Percentiles rank a stretch among this genome's conserved stretches.
These are phyloP conservation scores for Xylaria sp. DNA, from an alignment of 2,329 filamentous ascomycete species.

Conservation along the genomic window DNA sequence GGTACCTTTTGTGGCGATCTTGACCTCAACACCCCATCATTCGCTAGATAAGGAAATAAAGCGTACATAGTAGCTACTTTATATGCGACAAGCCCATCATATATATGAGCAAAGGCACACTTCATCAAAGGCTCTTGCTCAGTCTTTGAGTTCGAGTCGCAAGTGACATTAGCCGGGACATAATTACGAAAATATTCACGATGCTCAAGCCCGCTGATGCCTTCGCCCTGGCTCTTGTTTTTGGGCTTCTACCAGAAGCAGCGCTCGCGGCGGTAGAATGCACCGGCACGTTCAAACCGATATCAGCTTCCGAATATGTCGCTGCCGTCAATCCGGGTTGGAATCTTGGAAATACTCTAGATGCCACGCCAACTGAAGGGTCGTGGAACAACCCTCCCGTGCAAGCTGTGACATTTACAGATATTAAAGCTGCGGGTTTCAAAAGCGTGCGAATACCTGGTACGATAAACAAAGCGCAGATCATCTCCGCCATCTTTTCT, in stretches of 20 bases:
- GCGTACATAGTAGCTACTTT: neutral
- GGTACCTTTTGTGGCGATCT: constrained; percentile 3
- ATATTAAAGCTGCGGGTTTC: constrained; percentile 65
- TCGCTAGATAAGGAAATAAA: neutral
- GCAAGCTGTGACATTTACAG: constrained; percentile 60
- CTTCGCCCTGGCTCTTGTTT: constrained; percentile 18
- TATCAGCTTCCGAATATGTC: constrained; percentile 60
- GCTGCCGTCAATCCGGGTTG: constrained; percentile 65
- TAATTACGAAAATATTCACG: neutral
- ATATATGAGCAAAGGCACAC: constrained; percentile 15
- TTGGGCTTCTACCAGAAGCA: constrained; percentile 16
- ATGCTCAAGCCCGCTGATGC: constrained; percentile 11
- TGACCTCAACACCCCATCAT: neutral
- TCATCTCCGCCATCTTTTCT: neutral
- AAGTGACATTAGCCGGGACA: neutral
- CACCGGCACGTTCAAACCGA: constrained; percentile 55
- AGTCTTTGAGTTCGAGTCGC: neutral
- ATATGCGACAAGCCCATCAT: neutral
- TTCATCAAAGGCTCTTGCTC: neutral
- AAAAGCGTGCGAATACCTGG: constrained; percentile 67
- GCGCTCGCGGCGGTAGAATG: constrained; percentile 47
- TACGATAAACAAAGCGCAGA: constrained; percentile 35
- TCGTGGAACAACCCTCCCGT: constrained; percentile 69
- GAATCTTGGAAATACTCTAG: constrained; percentile 71
- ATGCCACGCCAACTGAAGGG: constrained; percentile 65